Base-by-base conservation (phyloP, 345 rosid species). In the Ricinus communis region DNA sequence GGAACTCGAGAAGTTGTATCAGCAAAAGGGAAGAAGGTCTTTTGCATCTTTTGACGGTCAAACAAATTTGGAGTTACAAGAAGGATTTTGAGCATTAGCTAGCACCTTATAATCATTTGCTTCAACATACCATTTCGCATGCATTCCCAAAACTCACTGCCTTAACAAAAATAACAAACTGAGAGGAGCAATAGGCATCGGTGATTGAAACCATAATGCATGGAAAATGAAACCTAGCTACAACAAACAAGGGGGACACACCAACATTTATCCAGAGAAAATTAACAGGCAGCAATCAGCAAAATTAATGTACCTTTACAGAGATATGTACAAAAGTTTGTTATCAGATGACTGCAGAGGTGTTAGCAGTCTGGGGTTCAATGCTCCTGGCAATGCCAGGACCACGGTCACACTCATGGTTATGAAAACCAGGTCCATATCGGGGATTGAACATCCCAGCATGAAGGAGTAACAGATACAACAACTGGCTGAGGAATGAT, bases 401-500 rank as follows among this genome's bases (percentile, higher is more conserved):
- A 47, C 19, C 66, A 21, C 41, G 25, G 16, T 51, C 69, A 24
- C 45, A 25, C 56, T 75, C 74, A 64, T 72, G 24, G 62, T 49
- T 50, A 31, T 28, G 46, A 36, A 30, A 72, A 47, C 24, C 57
- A n/a, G 73, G 75, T 55, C 78, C 75, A 43, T 65, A 53, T 8
- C 30, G 28, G 60, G 15, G 4, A n/a, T 14, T 55, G 18, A 64
- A 65, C 38, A 70, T 5, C 15, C 83, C 64, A 14, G 76, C 69
- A 46, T 74, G 80, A 50, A 74, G 74, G 36, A 79, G 74, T 36
- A 69, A 65, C 58, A 71, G 25, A 55, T 69, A 73, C 59, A 76
- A 64, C 46, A 77, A 74, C 73, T 76, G 87, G 67, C 81, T 71
- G 33, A 66, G 58, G 5, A 77, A 14, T 18, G 82, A 76, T 63